Base-by-base conservation (phyloP, 2,329 filamentous ascomycete species). In the Fonsecaea multimorphosa region DNA sequence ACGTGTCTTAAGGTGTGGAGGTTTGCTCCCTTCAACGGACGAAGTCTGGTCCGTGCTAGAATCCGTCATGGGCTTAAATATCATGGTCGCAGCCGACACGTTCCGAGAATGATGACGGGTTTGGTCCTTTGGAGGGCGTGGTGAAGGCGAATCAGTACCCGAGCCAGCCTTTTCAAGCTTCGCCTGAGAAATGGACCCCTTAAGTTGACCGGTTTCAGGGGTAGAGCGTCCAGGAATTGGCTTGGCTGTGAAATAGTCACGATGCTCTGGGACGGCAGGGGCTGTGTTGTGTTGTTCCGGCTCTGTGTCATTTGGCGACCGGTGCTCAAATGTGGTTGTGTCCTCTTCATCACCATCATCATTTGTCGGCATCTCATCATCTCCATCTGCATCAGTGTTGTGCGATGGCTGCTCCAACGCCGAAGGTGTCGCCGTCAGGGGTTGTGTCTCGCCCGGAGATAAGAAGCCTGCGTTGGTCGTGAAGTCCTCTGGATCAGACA, bases 331-430 rank as follows among this genome's bases (percentile, higher is more conserved):
- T 12, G 62, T 46, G 44, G 71, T 69, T 36, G 68, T 70, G 3
- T 72, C 77, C 31, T 76, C 78, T n/a, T 84, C 81, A 32, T 84
- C 81, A 34, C 88, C 87, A 63, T 93, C 90, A 63, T 92, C 91
- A 63, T 93, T 91, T 2, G 91, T 93, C 12, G 91, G 85, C n/a
- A 93, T 81, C 76, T 97, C 93, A 72, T 97, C 93, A 73, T 97
- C 93, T 0, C 92, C 92, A 74, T 96, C 92, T 6, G 89, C 91
- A 73, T 95, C 92, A 0, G 91, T 93, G 64, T 93, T 88, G 73
- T 80, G 84, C 51, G 83, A 53, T n/a, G 67, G 66, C 24, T 65
- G 63, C 31, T 69, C 68, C 24, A 64, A 22, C 24, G 66, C 70
- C 72, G 65, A 74, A 80, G 73, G 77, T 84, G 76, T 70, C 83